Base-by-base conservation (phyloP, 2,329 filamentous ascomycete genomes). In the Venturiaceae sp. region DNA sequence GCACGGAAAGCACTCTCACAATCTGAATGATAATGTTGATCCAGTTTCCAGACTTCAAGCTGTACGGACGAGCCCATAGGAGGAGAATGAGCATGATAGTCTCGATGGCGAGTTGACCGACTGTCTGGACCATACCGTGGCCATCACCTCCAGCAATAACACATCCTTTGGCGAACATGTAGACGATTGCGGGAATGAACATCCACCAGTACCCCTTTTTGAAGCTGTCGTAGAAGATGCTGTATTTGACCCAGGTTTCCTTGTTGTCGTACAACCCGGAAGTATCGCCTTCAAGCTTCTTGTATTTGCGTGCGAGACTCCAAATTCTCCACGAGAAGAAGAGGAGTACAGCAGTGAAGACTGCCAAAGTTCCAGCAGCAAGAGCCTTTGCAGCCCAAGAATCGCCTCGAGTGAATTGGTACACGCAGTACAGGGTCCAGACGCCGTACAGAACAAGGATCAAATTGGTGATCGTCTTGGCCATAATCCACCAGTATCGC, bases 131-230 rank as follows among this genome's bases (percentile, higher is more conserved):
- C 71, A 95, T 81, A 53, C 92, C 94, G 68, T 95, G 84, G 13
- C 91, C 91, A 67, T 96, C 87, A 46, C 83, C 90, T 32, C 84
- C 88, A 14, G 92, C 92, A 63, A 97, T 85, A 60, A 92, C 84
- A 61, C 85, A 87, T 58, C 92, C 92, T 75, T 94, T 94, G 69
- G 84, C 86, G 68, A 96, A 91, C 78, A 92, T 88, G 78, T 97
- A 97, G 63, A 91, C 61, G 67, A 97, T 96, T 61, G 82, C 79
- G 0, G 94, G 94, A 14, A 97, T 81, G 69, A 99, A 97, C 26
- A 96, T 75, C 92, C 92, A 97, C 94, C 94, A 99, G 77, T 92
- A 96, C 65, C 86, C 84, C 73, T 88, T 90, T 76, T 90, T 91
- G 80, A 96, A 97, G 65, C 86, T 87, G 67, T 97, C 94, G 77